Evolutionary conservation across 306 rosid species (phyloP), one percentile per base, ranked within the genome.

Genomic region (Ormosia emarginata): DNA sequence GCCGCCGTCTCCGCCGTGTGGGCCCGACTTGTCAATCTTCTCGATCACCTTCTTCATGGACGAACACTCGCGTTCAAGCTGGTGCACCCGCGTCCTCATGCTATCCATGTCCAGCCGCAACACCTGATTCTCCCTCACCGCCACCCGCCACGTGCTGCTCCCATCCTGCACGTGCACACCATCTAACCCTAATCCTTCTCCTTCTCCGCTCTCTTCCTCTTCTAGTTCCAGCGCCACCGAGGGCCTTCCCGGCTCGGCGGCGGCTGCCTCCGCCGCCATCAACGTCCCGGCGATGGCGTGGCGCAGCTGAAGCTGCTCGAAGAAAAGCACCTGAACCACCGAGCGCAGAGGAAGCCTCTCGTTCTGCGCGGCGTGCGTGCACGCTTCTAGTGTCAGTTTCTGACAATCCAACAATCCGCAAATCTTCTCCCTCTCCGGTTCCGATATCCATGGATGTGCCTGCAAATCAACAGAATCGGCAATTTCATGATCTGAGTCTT

Each of bases 1-100:
- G 8, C 76, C 79, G 9, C 82, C 85, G 3, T 33, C 49, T 0
- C 55, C 75, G 3, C 64, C 84, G 0, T 77, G 46, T 58, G 85
- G 68, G 74, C 65, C 87, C 71, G 86, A 34, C 68, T 84, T 82
- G 9, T 95, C 98, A 61, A 92, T 85, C 79, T 91, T 87, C 47
- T 87, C 91, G 52, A 95, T 92, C 47, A 92, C 97, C 67, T 67
- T 90, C 77, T 91, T 93, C 98, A 95, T 95, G 1, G 92, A 88
- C 3, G 98, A 95, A 36, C 99, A 95, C 62, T 95, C 99, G 7
- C 97, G 92, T 83, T 95, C 99, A 43, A 95, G 88, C 67, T 93
- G 97, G 75, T 92, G 93, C 74, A 95, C 99, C 72, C 99, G 99
- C 89, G 98, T 93, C 94, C 97, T 91, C 99, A 93, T 95, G 90